Conservation (phyloP, 306 rosid species). For the Alnus glutinosa region DNA sequence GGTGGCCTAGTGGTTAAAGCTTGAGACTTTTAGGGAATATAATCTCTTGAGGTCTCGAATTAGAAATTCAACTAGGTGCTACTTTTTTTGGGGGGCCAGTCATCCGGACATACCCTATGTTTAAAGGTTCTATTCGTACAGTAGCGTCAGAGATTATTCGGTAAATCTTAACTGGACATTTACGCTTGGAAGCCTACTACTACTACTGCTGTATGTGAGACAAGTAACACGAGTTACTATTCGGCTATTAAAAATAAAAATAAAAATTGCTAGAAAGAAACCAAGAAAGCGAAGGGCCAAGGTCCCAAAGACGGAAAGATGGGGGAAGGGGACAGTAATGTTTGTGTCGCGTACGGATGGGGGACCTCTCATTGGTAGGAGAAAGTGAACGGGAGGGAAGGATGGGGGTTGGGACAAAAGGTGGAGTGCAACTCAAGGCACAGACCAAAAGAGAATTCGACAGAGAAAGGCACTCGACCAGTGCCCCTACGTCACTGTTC, state of each 20-base stretch:
- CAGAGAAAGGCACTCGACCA: conserved; percentile 22
- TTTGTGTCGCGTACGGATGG: conserved; percentile 24
- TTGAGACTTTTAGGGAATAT: no score
- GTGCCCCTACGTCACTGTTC: conserved; percentile 22
- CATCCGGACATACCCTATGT: no score
- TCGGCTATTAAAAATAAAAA: no score
- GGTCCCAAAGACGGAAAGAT: not conserved
- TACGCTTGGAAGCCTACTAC: no score
- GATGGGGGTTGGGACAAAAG: not conserved
- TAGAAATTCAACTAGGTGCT: no score
- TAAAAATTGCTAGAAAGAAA: not conserved
- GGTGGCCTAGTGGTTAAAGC: no score
- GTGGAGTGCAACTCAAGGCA: conserved; percentile 41
- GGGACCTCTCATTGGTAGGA: conserved; percentile 11
- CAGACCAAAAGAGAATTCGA: conserved; percentile 30
- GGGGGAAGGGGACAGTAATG: not conserved
- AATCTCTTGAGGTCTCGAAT: no score
- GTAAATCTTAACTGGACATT: no score
- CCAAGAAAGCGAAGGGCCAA: not conserved
- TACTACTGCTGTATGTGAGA: no score
- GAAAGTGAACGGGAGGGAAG: conserved; percentile 4
- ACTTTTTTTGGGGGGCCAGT: no score
- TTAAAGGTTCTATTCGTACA: no score
- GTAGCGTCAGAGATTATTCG: rapidly evolving
- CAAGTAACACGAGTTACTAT: no score